These are phyloP conservation scores for Talaromyces sp. DNA, from an alignment of 2,329 filamentous ascomycete species.

Conservation along the genomic window DNA sequence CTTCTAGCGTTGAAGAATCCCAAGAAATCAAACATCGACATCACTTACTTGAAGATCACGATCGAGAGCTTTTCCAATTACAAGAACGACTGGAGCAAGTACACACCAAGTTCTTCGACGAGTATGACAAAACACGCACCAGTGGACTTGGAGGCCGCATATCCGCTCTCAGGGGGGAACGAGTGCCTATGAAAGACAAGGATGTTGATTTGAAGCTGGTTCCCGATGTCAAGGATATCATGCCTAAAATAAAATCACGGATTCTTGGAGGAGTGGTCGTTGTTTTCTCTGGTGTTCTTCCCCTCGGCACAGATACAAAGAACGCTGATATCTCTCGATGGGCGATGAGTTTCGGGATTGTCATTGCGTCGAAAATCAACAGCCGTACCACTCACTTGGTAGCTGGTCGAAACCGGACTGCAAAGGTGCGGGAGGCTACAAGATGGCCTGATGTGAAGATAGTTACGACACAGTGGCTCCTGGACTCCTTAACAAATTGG, in stretches of 20 bases:
- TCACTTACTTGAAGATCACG: slow-evolving; percentile 83
- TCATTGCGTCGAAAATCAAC: slow-evolving; percentile 50
- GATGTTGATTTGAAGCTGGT: slow-evolving; percentile 62
- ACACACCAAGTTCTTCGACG: slow-evolving; percentile 78
- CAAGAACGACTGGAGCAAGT: slow-evolving; percentile 74
- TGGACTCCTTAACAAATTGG: slow-evolving; percentile 84
- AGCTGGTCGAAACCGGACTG: slow-evolving; percentile 69
- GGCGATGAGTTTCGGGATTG: slow-evolving; percentile 81
- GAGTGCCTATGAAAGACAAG: slow-evolving; percentile 43
- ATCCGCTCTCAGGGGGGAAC: slow-evolving; percentile 55
- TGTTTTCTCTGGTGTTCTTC: slow-evolving; percentile 88
- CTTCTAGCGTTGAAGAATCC: slow-evolving; percentile 43
- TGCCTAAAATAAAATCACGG: slow-evolving; percentile 76
- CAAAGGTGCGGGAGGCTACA: slow-evolving; percentile 86
- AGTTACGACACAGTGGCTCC: slow-evolving; percentile 87
- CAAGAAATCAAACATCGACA: slow-evolving; percentile 58
- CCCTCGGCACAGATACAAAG: slow-evolving; percentile 75
- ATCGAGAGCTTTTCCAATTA: slow-evolving; percentile 76
- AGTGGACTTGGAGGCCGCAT: slow-evolving; percentile 50
- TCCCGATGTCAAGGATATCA: slow-evolving; percentile 83
- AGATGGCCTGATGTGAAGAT: slow-evolving; percentile 82
- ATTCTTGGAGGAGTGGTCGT: slow-evolving; percentile 76
- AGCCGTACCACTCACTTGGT: slow-evolving; percentile 55
- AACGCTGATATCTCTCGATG: slow-evolving; percentile 86
- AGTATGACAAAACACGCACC: slow-evolving; percentile 66